Evolutionary conservation across 2,329 filamentous ascomycete species (phyloP).

Genomic region (Sclerotinia minor): DNA sequence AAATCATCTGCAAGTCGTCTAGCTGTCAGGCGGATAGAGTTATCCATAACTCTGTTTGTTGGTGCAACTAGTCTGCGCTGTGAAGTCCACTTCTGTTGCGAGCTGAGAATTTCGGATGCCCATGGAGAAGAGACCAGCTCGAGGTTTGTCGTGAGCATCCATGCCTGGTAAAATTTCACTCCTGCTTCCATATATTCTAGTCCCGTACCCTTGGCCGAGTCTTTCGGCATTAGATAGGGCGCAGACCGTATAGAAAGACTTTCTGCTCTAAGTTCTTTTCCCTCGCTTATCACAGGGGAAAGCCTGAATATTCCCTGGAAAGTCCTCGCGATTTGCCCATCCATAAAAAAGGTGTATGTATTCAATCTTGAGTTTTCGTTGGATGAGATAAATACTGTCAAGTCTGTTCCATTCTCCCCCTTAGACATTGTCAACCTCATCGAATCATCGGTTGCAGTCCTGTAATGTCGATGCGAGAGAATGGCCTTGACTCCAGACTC

Average conservation of each 20-base stretch:
- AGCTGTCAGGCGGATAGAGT: conserved; percentile 19
- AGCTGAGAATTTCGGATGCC: conserved; percentile 27
- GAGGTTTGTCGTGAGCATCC: conserved; percentile 47
- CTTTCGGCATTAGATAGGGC: conserved; percentile 6
- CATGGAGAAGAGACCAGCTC: conserved; percentile 47
- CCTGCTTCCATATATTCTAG: conserved; percentile 41
- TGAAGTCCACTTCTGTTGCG: conserved; percentile 10
- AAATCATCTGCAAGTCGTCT: conserved; percentile 33
- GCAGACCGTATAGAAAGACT: conserved; percentile 4
- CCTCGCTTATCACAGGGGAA: conserved; percentile 11
- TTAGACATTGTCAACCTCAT: conserved; percentile 45
- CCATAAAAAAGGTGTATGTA: conserved; percentile 36
- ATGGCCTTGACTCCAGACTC: conserved; percentile 39
- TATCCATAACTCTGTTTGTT: conserved; percentile 22
- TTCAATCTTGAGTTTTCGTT: conserved; percentile 33
- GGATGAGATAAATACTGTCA: conserved; percentile 34
- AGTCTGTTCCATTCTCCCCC: conserved; percentile 32
- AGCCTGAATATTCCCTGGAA: conserved; percentile 34
- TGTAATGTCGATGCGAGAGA: conserved; percentile 50
- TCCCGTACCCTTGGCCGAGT: conserved; percentile 23
- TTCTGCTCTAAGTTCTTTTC: not conserved
- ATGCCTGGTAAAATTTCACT: conserved; percentile 51
- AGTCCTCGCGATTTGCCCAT: conserved; percentile 24
- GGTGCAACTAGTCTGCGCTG: conserved; percentile 25
- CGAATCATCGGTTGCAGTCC: conserved; percentile 43